These are phyloP conservation scores for Populus hybrid DNA, from an alignment of 441 rosid genomes.

Conservation along the genomic window DNA sequence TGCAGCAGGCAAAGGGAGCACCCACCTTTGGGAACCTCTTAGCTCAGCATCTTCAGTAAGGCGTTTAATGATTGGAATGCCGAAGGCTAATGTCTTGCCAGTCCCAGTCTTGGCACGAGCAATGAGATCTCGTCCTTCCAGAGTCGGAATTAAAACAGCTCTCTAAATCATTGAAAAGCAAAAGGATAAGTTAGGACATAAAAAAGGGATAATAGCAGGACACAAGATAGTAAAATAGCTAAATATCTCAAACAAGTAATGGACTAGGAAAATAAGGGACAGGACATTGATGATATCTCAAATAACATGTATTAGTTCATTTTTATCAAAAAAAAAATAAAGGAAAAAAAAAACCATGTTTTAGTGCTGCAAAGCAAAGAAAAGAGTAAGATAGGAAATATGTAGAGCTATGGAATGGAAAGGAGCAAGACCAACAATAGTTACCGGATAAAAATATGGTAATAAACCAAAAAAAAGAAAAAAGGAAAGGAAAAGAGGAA, in stretches of 20 bases:
- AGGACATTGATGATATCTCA: background rate
- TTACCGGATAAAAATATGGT: background rate
- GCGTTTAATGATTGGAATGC: constrained; percentile 80
- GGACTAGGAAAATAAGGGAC: background rate
- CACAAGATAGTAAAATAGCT: background rate
- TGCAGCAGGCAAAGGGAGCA: constrained; percentile 17
- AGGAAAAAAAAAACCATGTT: background rate
- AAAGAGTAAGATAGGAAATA: background rate
- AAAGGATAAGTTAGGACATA: background rate
- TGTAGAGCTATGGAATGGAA: background rate
- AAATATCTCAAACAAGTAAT: background rate
- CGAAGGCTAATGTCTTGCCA: constrained; percentile 97
- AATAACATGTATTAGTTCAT: background rate
- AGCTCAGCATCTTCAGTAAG: constrained; percentile 61
- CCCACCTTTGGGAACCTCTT: constrained; percentile 64
- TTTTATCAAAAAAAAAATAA: too few species aligned
- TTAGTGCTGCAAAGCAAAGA: background rate
- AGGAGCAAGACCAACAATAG: background rate
- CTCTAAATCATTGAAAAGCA: constrained; percentile 43
- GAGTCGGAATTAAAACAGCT: constrained; percentile 88
- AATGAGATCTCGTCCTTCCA: constrained; percentile 84
- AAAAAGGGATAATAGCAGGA: background rate
- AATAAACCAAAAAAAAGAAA: background rate
- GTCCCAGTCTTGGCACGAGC: constrained; percentile 99
- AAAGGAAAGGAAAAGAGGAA: constrained; percentile 2